phyloP scores from a whole-genome alignment of 345 rosid genomes.

The Psidium guajava region DNA sequence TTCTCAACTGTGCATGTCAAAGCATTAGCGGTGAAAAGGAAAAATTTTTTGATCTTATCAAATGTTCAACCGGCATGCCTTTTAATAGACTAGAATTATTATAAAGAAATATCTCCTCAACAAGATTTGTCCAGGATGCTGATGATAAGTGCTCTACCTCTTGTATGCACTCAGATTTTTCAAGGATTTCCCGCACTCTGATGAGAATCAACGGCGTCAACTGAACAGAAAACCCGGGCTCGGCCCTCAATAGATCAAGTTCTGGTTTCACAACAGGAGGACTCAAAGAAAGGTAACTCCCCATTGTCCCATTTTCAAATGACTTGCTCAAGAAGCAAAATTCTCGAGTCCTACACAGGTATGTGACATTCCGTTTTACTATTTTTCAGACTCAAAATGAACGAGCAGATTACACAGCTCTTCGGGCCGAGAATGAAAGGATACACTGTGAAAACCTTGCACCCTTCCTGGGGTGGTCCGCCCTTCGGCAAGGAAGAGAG shows the following conservation, averaged over 20 bases:
- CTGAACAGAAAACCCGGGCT: constrained; percentile 42
- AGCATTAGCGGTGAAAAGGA: not conserved
- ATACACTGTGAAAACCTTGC: constrained; percentile 37
- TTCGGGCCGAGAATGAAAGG: constrained; percentile 50
- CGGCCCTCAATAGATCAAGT: constrained; percentile 41
- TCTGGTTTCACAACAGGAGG: constrained; percentile 84
- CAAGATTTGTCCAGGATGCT: not conserved
- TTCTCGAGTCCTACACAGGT: not conserved
- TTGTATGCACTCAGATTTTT: constrained; percentile 24
- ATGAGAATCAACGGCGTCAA: constrained; percentile 35
- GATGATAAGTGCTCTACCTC: not conserved
- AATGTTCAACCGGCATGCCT: not conserved
- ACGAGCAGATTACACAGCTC: constrained; percentile 28
- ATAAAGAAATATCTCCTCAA: not conserved
- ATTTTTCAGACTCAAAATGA: constrained; percentile 42
- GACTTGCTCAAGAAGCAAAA: not conserved
- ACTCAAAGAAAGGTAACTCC: constrained; percentile 50
- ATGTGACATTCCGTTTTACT: not conserved
- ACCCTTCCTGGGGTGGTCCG: constrained; percentile 67
- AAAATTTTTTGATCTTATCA: not conserved
- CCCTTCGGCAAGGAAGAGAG: constrained; percentile 37
- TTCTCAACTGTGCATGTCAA: not conserved
- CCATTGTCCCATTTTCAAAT: not conserved
- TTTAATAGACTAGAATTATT: not conserved
- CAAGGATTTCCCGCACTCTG: constrained; percentile 58